Conservation (phyloP, 441 rosid species). For the Daphne laureola region DNA sequence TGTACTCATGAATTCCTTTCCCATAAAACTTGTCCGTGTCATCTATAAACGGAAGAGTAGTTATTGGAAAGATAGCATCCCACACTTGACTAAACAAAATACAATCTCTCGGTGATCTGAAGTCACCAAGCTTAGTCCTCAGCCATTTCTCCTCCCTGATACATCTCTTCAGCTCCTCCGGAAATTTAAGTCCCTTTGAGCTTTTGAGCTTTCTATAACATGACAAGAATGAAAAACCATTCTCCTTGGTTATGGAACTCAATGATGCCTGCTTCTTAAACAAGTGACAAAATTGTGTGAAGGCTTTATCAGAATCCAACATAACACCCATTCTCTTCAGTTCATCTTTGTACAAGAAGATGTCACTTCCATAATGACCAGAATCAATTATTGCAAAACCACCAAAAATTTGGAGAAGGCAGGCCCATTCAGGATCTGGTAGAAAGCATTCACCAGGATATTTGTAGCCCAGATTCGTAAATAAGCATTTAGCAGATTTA, state of each 20-base stretch:
- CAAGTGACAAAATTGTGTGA: slow-evolving; percentile 21
- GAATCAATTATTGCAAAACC: slow-evolving; percentile 38
- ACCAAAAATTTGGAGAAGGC: slow-evolving; percentile 37
- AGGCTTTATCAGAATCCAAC: slow-evolving; percentile 42
- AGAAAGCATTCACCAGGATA: slow-evolving; percentile 46
- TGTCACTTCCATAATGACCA: slow-evolving; percentile 29
- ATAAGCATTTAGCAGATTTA: slow-evolving; percentile 29
- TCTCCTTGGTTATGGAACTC: slow-evolving; percentile 27
- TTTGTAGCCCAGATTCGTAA: slow-evolving; percentile 41
- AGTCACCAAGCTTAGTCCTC: slow-evolving; percentile 44
- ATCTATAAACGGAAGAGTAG: slow-evolving; percentile 53
- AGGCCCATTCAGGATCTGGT: slow-evolving; percentile 47
- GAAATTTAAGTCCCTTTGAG: slow-evolving; percentile 23
- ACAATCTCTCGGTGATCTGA: slow-evolving; percentile 42
- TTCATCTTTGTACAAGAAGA: slow-evolving; percentile 26
- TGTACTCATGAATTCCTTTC: slow-evolving; percentile 26
- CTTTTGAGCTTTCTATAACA: slow-evolving; percentile 35
- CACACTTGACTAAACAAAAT: slow-evolving; percentile 49
- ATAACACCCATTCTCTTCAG: slow-evolving; percentile 40
- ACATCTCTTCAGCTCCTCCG: slow-evolving; percentile 24
- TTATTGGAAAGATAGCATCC: slow-evolving; percentile 40
- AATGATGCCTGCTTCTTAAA: slow-evolving; percentile 33
- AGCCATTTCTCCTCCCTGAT: slow-evolving; percentile 44
- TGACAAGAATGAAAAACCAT: slow-evolving; percentile 31
- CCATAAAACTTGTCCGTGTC: slow-evolving; percentile 41